Evolutionary conservation across 306 rosid species (phyloP), one percentile per base, ranked within the genome.

Genomic region (Fagus crenata): DNA sequence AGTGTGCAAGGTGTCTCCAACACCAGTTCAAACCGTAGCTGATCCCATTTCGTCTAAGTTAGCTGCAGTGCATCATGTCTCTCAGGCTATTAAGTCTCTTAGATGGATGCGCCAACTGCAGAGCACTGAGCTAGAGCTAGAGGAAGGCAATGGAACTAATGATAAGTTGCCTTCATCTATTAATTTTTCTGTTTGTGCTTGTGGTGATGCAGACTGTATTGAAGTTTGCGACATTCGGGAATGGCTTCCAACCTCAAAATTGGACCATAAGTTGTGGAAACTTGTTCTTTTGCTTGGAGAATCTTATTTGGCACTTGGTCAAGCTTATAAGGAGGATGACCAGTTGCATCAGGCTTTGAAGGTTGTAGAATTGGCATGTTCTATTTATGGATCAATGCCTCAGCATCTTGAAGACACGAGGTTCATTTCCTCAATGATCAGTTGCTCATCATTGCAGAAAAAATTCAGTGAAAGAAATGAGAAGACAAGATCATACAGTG

Each of bases 371-470:
- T 86, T 94, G 83, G 97, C 97, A 4, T 94, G 92, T 73, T 90
- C 97, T 84, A 88, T 90, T 54, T 94, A 94, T 82, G 98, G 98
- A 83, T 94, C 98, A 79, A 94, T 94, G 98, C 98, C 98, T 77
- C 83, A 87, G 69, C 93, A 92, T 88, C 92, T 94, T 75, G 92
- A 86, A 81, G 97, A 94, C 68, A 85, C 96, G 6, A 84, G 79
- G 41, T 94, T 94, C 82, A 88, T 94, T 81, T 94, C 98, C 69
- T 94, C 98, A 53, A 90, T 94, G 96, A 85, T 74, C 70, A 84
- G 90, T 82, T 77, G 73, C 81, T 85, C 87, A 58, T 76, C 86
- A 8, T 83, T 83, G 51, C 80, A 75, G 64, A 77, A 75, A 71
- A 82, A 88, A 75, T 71, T 74, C 76, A 67, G 60, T 65, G 80